phyloP scores from a whole-genome alignment of 2,329 filamentous ascomycete species.

The Cladosporium velox region DNA sequence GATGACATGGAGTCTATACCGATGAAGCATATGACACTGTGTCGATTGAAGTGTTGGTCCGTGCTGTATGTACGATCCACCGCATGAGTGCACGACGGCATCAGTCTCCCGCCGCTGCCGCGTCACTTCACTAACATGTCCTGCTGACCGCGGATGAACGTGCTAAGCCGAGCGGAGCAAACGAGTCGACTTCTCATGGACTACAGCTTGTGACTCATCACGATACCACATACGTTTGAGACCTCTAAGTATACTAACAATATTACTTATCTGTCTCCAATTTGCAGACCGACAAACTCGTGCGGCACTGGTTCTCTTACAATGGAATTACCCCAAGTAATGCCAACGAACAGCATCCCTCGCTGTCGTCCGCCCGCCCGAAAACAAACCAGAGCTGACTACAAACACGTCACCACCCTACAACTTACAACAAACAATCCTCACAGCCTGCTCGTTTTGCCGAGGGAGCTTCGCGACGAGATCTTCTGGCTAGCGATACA shows the following conservation, averaged over 20 bases:
- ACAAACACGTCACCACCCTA: background rate
- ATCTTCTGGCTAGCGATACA: background rate
- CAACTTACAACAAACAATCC: background rate
- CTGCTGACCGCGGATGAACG: background rate
- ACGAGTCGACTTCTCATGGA: too few species aligned
- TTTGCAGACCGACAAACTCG: rapidly evolving
- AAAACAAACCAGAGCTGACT: background rate
- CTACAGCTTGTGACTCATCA: too few species aligned
- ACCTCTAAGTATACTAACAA: too few species aligned
- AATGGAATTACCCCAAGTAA: background rate
- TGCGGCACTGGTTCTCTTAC: background rate
- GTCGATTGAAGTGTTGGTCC: too few species aligned
- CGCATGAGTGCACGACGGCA: too few species aligned
- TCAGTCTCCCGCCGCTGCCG: too few species aligned
- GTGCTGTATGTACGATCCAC: too few species aligned
- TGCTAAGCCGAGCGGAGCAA: background rate
- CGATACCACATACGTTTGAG: too few species aligned
- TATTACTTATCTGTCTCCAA: background rate
- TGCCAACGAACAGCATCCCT: background rate
- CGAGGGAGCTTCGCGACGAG: background rate
- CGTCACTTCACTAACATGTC: background rate
- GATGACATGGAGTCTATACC: too few species aligned
- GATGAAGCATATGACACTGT: too few species aligned
- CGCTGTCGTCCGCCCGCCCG: background rate
- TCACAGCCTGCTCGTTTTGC: background rate